Evolutionary conservation across 192 early-diverging fungal genomes (phyloP), one percentile per base, ranked within the genome.

Genomic region (Rhizophlyctis rosea): DNA sequence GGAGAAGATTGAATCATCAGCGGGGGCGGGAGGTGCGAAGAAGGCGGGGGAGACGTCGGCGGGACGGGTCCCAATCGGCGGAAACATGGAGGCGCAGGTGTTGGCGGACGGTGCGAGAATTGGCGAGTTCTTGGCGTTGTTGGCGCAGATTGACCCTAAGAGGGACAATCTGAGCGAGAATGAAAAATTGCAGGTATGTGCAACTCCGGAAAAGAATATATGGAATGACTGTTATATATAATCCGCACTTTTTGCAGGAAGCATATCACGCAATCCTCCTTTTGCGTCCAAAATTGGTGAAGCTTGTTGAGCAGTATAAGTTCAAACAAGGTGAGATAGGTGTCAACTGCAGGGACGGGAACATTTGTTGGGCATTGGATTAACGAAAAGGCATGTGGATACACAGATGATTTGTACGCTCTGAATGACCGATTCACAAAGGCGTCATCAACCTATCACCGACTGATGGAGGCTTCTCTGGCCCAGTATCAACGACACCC

Each of bases 121-220:
- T 57, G 89, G 94, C 30, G 73, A 81, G 3, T 77, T 99, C 24
- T 70, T 94, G 51, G 76, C 85, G 2, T 76, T 90, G 70, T 79
- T 99, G 13, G 73, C 83, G 2, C 80, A 68, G 9, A 78, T 92
- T 24, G 93, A 96, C 63, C 92, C 94, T 28, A 62, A 80, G 47
- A 81, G 81, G 23, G 92, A 94, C 59, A 89, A 89, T 57, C 83
- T 94, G 28, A 86, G 89, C 27, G 95, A 95, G 53, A 97, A 98
- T 68, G 90, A 93, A 33, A 70, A 84, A 21, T 73, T 99, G 18
- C 91, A 94, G 73, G 77, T 84, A 36, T 25, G 44, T 48, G 2
- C 3, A 21, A 35, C 18, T 29, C 61, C 23, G 47, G 23, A 18
- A 29, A 66, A 16, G 14, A 31, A 69, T 52, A 32, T 65, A 2